Conservation (phyloP, 768 basidiomycete genomes). For the Agaricus subrufescens region DNA sequence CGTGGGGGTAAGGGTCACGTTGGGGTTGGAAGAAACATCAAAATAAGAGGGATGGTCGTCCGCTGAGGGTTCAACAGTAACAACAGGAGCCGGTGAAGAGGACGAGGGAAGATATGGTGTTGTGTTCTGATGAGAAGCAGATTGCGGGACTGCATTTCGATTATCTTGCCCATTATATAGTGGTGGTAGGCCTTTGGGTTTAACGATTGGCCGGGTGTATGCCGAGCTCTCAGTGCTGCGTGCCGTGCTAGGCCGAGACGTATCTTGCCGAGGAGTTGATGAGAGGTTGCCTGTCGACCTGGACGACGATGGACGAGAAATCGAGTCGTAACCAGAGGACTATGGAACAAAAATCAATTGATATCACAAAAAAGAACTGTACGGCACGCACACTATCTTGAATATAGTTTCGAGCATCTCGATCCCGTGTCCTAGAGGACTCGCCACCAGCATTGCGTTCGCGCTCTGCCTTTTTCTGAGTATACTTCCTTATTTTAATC, state of each 20-base stretch:
- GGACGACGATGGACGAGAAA: conserved; percentile 12
- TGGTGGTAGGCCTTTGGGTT: conserved; percentile 26
- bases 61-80: conserved; percentile 39
- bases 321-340: conserved; percentile 3
- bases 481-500: conserved; percentile 85
- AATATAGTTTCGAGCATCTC: conserved; percentile 31
- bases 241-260: conserved; percentile 18
- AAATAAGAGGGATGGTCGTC: conserved; percentile 13
- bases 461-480: conserved; percentile 79
- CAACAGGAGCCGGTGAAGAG: conserved; percentile 16
- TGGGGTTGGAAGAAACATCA: conserved; percentile 36
- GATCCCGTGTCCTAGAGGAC: conserved; percentile 38
- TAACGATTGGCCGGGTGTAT: conserved; percentile 16
- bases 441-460: conserved; percentile 42
- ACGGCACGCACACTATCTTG: conserved; percentile 39
- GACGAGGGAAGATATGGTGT: conserved; percentile 8
- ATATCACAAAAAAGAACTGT: background rate
- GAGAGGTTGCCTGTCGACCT: conserved; percentile 9
- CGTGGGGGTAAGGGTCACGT: conserved; percentile 24
- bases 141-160: conserved; percentile 9
- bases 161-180: conserved; percentile 24
- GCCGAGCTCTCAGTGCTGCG: conserved; percentile 11
- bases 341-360: background rate
- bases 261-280: conserved; percentile 5
- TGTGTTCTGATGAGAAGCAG: conserved; percentile 10